Evolutionary conservation across 345 rosid species (phyloP).

Genomic region (Firmiana major): DNA sequence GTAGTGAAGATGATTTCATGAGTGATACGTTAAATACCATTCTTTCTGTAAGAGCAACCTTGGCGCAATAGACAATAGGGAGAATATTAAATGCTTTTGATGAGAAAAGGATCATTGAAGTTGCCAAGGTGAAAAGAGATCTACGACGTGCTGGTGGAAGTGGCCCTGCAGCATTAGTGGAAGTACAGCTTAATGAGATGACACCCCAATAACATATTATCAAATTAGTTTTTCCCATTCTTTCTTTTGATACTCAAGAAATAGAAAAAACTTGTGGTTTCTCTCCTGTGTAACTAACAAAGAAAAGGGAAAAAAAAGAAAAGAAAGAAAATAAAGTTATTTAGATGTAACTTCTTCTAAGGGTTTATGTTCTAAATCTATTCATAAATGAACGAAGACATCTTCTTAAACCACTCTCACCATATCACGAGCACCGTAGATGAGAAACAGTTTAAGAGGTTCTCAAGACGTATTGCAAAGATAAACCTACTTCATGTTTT

Average conservation of each 20-base stretch:
- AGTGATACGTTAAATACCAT: slow-evolving; percentile 35
- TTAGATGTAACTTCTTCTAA: neutral
- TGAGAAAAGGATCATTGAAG: slow-evolving; percentile 84
- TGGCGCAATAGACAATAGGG: slow-evolving; percentile 52
- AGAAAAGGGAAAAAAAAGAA: neutral
- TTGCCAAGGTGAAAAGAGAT: slow-evolving; percentile 79
- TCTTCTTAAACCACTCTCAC: slow-evolving; percentile 1
- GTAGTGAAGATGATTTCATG: neutral
- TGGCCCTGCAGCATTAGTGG: slow-evolving; percentile 48
- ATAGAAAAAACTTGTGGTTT: neutral
- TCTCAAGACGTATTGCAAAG: neutral
- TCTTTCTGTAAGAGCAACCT: slow-evolving; percentile 52
- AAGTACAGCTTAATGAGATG: slow-evolving; percentile 1
- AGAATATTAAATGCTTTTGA: slow-evolving; percentile 63
- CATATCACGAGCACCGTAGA: neutral
- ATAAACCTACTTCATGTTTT: neutral
- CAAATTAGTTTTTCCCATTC: neutral
- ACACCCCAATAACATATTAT: neutral
- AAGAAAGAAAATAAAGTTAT: neutral
- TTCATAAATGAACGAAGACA: neutral
- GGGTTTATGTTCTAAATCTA: neutral
- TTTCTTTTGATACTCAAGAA: neutral
- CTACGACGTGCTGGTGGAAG: slow-evolving; percentile 78
- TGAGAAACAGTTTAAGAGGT: neutral
- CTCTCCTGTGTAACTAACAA: neutral